Evolutionary conservation across 495 filamentous ascomycete genomes (phyloP).

Genomic region (Cairneyella variabilis): DNA sequence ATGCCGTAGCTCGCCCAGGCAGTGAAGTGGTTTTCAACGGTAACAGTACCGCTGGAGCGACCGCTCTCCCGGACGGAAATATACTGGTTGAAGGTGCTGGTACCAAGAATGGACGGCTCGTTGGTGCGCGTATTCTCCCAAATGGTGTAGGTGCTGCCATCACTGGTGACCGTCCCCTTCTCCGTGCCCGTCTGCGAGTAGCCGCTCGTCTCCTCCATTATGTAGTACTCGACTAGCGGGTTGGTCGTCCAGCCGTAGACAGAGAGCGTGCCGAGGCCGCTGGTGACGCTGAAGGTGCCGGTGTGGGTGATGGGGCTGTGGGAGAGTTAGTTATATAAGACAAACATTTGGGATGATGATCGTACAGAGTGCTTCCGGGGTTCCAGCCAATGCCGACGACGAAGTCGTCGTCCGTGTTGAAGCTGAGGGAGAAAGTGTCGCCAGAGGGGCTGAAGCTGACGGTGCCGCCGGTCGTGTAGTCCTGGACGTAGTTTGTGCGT

Average conservation of each 20-base stretch:
- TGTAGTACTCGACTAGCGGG: conserved; percentile 50
- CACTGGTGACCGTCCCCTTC: conserved; percentile 48
- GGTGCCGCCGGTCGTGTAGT: conserved; percentile 34
- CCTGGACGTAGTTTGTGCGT: conserved; percentile 36
- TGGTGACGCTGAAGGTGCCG: conserved; percentile 41
- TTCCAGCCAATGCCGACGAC: conserved; percentile 17
- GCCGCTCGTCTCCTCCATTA: conserved; percentile 5
- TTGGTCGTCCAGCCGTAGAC: conserved; percentile 57
- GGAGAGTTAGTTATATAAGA: not conserved
- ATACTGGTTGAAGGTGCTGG: conserved; percentile 53
- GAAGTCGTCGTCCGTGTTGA: conserved; percentile 21
- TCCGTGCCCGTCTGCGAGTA: not conserved
- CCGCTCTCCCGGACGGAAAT: conserved; percentile 50
- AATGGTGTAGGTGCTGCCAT: conserved; percentile 63
- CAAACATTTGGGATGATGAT: not conserved
- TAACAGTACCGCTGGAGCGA: conserved; percentile 33
- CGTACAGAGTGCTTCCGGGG: conserved; percentile 8
- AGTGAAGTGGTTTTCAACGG: conserved; percentile 29
- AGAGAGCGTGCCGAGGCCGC: conserved; percentile 44
- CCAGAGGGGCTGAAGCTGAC: conserved; percentile 27
- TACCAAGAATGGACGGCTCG: conserved; percentile 55
- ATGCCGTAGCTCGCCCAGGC: conserved; percentile 32
- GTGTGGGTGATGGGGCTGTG: conserved; percentile 35
- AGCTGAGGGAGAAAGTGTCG: conserved; percentile 33
- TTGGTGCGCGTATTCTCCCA: conserved; percentile 55